Conservation (phyloP, 257 asterid genomes). For the Solanum peruvianum region DNA sequence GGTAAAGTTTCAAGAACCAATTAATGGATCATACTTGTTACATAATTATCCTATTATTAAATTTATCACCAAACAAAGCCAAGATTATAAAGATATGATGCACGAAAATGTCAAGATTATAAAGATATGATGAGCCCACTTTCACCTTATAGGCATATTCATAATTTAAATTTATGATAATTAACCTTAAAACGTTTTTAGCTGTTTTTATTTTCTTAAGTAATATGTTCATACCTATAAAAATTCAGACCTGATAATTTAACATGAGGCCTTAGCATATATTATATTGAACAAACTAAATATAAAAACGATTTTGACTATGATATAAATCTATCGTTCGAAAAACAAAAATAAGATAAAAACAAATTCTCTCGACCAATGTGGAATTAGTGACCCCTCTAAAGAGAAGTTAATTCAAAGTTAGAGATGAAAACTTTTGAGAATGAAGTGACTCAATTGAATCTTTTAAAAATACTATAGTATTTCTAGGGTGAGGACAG, state of each 20-base stretch:
- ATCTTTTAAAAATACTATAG: background rate
- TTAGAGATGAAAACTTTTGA: background rate
- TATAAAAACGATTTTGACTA: background rate
- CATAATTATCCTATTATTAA: background rate
- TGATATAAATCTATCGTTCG: background rate
- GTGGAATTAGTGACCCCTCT: background rate
- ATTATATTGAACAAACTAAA: background rate
- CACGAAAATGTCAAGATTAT: background rate
- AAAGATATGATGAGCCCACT: background rate
- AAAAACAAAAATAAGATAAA: background rate
- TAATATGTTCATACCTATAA: background rate
- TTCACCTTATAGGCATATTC: background rate
- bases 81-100: background rate
- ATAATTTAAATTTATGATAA: background rate
- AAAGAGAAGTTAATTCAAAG: background rate
- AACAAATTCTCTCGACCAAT: background rate
- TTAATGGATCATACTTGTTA: background rate
- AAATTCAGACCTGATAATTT: background rate
- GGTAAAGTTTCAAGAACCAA: background rate
- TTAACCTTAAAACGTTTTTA: no score
- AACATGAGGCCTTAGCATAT: background rate
- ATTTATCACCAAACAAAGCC: background rate
- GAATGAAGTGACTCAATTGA: background rate
- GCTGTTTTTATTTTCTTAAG: background rate
- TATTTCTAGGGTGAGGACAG: background rate